A percentile compares a stretch with the other conserved stretches of the same genome.
phyloP scores from a whole-genome alignment of 106 monocot genomes.

The Acorus gramineus region DNA sequence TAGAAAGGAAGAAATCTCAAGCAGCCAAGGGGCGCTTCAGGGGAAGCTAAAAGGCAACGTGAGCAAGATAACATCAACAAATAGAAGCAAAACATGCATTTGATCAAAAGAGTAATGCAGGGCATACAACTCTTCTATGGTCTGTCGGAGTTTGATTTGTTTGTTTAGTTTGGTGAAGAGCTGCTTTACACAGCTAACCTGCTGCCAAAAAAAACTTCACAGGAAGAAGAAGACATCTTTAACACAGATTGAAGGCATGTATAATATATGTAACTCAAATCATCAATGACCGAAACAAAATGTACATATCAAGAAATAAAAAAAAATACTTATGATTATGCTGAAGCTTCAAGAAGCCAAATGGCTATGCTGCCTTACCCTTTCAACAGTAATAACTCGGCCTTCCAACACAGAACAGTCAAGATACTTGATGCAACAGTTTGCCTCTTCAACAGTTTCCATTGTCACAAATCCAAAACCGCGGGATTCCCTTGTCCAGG shows the following conservation, averaged over 20 bases:
- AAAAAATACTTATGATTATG: no score
- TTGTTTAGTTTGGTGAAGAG: conserved; percentile 61
- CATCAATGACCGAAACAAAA: no score
- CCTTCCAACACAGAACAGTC: conserved; percentile 69
- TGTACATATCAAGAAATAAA: no score
- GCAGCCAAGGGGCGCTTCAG: background rate
- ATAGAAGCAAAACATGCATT: background rate
- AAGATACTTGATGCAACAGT: conserved; percentile 75
- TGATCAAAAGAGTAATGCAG: conserved; percentile 28
- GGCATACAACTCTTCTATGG: conserved; percentile 59
- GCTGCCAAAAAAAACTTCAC: conserved; percentile 44
- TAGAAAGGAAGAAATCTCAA: background rate
- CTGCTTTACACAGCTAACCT: conserved; percentile 57
- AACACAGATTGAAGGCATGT: no score
- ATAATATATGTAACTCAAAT: no score
- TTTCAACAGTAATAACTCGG: conserved; percentile 89
- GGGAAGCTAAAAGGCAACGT: background rate
- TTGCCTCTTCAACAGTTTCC: conserved; percentile 43
- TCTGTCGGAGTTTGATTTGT: conserved; percentile 41
- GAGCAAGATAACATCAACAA: background rate
- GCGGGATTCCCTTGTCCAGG: conserved; percentile 74
- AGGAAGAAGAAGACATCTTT: conserved; percentile 12
- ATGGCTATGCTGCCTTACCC: conserved; percentile 28
- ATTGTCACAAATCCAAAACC: conserved; percentile 95
- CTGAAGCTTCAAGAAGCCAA: no score